Conservation (phyloP, 345 rosid genomes). For the Salix caprea region DNA sequence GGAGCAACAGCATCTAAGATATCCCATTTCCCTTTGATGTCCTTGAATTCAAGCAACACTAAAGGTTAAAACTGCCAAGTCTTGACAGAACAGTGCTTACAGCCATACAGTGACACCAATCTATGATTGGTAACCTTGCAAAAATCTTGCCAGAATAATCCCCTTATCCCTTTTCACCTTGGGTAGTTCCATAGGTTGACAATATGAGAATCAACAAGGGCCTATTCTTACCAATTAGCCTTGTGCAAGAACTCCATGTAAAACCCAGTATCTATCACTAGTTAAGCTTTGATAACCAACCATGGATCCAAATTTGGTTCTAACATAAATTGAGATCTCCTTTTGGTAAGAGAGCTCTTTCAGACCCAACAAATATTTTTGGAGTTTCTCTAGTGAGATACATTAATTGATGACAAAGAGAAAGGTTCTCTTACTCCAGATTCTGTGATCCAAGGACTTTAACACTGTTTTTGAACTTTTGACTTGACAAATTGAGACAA, state of each 20-base stretch:
- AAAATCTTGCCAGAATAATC: background rate
- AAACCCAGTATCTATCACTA: background rate
- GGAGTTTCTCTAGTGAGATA: background rate
- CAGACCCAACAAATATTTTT: background rate
- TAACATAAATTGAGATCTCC: background rate
- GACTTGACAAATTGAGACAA: background rate
- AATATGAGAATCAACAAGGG: background rate
- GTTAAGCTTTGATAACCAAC: background rate
- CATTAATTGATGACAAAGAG: background rate
- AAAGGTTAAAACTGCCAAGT: background rate
- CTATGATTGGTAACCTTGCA: background rate
- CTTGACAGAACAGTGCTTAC: background rate
- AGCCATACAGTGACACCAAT: background rate
- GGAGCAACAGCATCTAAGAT: background rate
- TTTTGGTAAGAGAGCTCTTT: background rate
- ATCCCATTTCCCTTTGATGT: background rate
- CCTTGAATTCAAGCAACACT: background rate
- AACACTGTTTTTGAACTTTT: background rate
- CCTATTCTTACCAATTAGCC: background rate
- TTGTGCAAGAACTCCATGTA: background rate
- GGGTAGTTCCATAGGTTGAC: background rate
- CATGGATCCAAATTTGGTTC: background rate
- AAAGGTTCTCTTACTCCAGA: background rate
- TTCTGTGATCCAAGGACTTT: background rate
- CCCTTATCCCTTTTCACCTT: background rate